These are phyloP conservation scores for Clavispora carvajalis DNA, from an alignment of 805 yeast genomes.

Conservation along the genomic window DNA sequence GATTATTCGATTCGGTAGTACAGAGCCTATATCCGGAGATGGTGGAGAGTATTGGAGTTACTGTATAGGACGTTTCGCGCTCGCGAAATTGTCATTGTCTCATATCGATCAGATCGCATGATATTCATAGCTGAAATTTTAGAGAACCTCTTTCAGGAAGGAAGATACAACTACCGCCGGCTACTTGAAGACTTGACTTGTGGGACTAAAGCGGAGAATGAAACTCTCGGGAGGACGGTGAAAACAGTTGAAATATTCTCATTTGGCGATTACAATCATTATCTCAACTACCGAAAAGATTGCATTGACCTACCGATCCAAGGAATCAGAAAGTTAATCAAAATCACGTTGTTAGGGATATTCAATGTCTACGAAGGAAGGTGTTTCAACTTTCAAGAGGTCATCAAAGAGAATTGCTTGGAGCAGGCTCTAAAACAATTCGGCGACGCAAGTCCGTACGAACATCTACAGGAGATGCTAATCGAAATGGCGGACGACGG, in stretches of 20 bases:
- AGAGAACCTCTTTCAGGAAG: neutral
- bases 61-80: neutral
- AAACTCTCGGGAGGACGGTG: neutral
- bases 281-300: constrained; percentile 13
- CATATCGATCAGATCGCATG: neutral
- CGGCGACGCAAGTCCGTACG: constrained; percentile 2
- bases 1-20: constrained; percentile 19
- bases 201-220: neutral
- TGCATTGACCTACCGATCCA: constrained; percentile 13
- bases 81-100: neutral
- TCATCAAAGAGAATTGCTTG: constrained; percentile 16
- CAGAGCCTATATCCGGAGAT: constrained; percentile 22
- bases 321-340: constrained; percentile 20
- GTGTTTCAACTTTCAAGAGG: constrained; percentile 11
- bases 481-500: constrained; percentile 23
- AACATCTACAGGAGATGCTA: constrained; percentile 16
- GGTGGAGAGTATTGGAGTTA: neutral
- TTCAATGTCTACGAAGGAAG: constrained; percentile 20
- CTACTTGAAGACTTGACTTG: constrained; percentile 1
- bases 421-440: constrained; percentile 8
- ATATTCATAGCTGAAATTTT: neutral
- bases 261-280: constrained; percentile 28
- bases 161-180: constrained; percentile 5
- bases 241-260: constrained; percentile 35
- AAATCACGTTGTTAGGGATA: constrained; percentile 23